phyloP scores from a whole-genome alignment of 116 monocot species.

The Iris pallida region DNA sequence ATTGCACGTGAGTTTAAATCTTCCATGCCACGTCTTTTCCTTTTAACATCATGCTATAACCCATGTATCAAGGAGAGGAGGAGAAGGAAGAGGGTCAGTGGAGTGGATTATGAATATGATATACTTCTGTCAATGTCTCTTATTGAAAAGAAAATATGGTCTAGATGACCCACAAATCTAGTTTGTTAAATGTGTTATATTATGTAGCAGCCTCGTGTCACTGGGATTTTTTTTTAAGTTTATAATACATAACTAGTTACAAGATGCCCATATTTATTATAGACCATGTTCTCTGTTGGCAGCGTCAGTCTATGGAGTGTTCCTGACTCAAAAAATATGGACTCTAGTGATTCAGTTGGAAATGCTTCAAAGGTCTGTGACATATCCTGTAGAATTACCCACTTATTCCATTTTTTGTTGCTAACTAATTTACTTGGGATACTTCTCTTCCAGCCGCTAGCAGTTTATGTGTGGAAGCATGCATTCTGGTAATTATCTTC shows the following conservation, averaged over 20 bases:
- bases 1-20: conserved; percentile 65
- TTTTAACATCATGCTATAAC: background rate
- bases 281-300: conserved; percentile 7
- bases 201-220: too few species aligned
- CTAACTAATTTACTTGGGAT: too few species aligned
- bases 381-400: background rate
- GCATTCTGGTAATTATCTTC: conserved; percentile 68
- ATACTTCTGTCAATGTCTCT: too few species aligned
- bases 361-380: conserved; percentile 42
- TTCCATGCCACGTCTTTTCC: background rate
- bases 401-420: background rate
- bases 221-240: too few species aligned
- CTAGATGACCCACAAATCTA: too few species aligned
- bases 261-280: too few species aligned
- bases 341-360: conserved; percentile 20
- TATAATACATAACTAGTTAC: too few species aligned
- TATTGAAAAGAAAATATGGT: too few species aligned
- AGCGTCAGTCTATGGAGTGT: conserved; percentile 89
- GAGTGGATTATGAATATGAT: too few species aligned
- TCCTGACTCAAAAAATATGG: conserved; percentile 36
- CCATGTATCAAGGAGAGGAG: too few species aligned
- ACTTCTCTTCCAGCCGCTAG: conserved; percentile 49
- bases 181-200: too few species aligned
- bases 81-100: too few species aligned
- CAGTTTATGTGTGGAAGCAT: conserved; percentile 81